phyloP scores from a whole-genome alignment of 768 basidiomycete genomes.

The Calocybe cyanea region DNA sequence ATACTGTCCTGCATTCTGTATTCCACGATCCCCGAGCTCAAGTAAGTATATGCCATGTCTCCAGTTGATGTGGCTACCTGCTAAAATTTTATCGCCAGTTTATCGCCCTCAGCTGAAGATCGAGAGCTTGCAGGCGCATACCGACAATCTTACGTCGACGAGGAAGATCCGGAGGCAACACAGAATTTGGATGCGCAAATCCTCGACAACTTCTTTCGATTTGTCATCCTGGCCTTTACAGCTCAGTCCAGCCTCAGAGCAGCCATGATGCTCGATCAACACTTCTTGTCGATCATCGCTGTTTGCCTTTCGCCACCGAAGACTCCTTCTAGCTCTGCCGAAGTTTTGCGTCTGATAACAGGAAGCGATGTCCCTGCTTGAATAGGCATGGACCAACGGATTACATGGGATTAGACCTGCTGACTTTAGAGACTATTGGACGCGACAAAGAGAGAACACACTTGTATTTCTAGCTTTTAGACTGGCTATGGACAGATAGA shows the following conservation, averaged over 20 bases:
- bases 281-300: constrained; percentile 6
- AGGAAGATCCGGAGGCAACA: background rate
- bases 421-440: too few relatives aligned
- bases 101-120: constrained; percentile 5
- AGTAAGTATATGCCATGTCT: background rate
- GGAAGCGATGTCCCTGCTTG: too few relatives aligned
- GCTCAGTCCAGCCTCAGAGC: constrained; percentile 5
- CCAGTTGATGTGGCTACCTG: background rate
- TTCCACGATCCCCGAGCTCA: constrained; percentile 1
- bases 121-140: constrained; percentile 3
- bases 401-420: too few relatives aligned
- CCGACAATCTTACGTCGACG: background rate
- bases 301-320: constrained; percentile 5
- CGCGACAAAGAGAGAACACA: too few relatives aligned
- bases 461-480: too few relatives aligned
- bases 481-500: too few relatives aligned
- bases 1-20: constrained; percentile 6
- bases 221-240: constrained; percentile 7
- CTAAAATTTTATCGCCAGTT: background rate
- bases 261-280: constrained; percentile 9
- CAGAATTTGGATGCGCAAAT: background rate
- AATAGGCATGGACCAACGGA: too few relatives aligned
- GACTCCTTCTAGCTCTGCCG: constrained; percentile 1
- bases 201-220: constrained; percentile 5
- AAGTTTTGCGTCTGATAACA: constrained; percentile 2